Evolutionary conservation across 106 monocot species (phyloP).

Genomic region (Platanthera zijinensis): DNA sequence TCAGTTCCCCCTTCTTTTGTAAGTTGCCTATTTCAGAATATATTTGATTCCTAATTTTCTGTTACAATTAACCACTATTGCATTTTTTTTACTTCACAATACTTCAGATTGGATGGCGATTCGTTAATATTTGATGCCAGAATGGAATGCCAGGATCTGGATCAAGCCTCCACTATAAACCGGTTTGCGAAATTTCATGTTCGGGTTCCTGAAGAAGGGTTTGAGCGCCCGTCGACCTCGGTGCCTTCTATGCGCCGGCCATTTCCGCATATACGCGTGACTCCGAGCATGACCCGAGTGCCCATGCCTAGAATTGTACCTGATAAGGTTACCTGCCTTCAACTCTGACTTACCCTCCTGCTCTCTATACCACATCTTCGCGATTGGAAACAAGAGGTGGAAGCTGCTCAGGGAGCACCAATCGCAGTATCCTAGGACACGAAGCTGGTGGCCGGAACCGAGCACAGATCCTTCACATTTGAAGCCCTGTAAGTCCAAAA

Average conservation of each 20-base stretch:
- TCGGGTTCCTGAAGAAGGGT: conserved; percentile 24
- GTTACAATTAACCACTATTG: too few relatives aligned
- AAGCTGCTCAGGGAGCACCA: too few relatives aligned
- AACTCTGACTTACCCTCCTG: not conserved
- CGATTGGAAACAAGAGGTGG: too few relatives aligned
- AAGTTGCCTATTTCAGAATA: too few relatives aligned
- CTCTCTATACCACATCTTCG: too few relatives aligned
- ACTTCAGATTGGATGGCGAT: conserved; percentile 33
- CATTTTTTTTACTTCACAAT: too few relatives aligned
- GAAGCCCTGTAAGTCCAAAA: too few relatives aligned
- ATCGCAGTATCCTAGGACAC: too few relatives aligned
- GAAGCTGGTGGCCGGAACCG: too few relatives aligned
- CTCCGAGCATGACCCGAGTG: not conserved
- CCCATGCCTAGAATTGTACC: conserved; percentile 11
- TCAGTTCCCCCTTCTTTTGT: too few relatives aligned
- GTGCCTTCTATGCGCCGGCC: not conserved
- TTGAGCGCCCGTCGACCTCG: conserved; percentile 9
- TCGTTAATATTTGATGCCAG: conserved; percentile 29
- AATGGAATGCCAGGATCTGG: conserved; percentile 51
- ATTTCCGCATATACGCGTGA: conserved; percentile 17
- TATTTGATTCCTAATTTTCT: too few relatives aligned
- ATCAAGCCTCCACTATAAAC: conserved; percentile 43
- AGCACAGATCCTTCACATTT: too few relatives aligned
- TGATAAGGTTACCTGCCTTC: conserved; percentile 7
- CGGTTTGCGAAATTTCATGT: conserved; percentile 59